Evolutionary conservation across 306 rosid genomes (phyloP).

Genomic region (Acacia confusa): DNA sequence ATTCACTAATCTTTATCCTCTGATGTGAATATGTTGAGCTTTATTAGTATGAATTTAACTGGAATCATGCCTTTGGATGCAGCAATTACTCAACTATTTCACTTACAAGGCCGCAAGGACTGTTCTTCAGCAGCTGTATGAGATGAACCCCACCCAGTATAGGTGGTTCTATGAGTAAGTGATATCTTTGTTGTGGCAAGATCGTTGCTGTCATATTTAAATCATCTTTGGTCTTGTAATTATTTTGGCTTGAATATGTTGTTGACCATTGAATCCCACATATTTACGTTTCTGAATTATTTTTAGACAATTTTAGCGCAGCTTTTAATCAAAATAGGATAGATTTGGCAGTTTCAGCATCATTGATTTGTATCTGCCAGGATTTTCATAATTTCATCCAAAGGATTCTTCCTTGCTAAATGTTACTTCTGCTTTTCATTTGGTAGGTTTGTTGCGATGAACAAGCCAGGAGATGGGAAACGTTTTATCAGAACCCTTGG

Average conservation of each 20-base stretch:
- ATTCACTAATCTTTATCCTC: neutral
- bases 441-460: slow-evolving; percentile 66
- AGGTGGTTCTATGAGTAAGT: slow-evolving; percentile 95
- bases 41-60: slow-evolving; percentile 26
- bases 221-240: neutral
- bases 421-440: slow-evolving; percentile 22
- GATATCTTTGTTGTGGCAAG: neutral
- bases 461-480: slow-evolving; percentile 84
- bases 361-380: neutral
- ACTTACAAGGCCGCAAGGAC: slow-evolving; percentile 94
- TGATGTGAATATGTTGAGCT: neutral
- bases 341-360: neutral
- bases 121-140: slow-evolving; percentile 86
- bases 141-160: slow-evolving; percentile 92
- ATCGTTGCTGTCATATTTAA: neutral
- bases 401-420: neutral
- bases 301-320: neutral
- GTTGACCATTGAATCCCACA: neutral
- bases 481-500: slow-evolving; percentile 71
- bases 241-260: slow-evolving; percentile 5
- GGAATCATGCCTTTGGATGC: slow-evolving; percentile 38
- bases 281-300: neutral
- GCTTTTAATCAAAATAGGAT: neutral
- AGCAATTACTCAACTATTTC: slow-evolving; percentile 96
- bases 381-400: neutral